phyloP scores from a whole-genome alignment of 768 basidiomycete species.

The Tulasnella sp. region DNA sequence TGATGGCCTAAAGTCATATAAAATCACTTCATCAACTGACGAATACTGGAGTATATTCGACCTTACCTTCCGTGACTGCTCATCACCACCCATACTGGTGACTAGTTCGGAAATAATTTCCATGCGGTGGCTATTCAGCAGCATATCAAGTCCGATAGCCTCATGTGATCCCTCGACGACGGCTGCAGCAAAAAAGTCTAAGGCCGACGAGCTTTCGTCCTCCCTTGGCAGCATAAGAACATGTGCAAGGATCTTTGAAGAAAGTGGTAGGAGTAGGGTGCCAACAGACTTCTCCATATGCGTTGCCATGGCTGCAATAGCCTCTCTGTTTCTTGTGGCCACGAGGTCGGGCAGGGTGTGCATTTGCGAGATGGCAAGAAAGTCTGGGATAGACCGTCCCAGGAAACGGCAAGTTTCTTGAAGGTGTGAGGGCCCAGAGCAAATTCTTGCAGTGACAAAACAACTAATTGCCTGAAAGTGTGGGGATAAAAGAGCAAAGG shows the following conservation, averaged over 20 bases:
- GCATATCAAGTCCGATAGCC: constrained; percentile 39
- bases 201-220: constrained; percentile 32
- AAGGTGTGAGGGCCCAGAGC: constrained; percentile 51
- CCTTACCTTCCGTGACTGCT: constrained; percentile 26
- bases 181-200: constrained; percentile 56
- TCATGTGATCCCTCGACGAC: constrained; percentile 44
- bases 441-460: constrained; percentile 52
- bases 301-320: constrained; percentile 53
- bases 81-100: constrained; percentile 66
- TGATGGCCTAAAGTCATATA: constrained; percentile 40
- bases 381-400: constrained; percentile 46
- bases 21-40: constrained; percentile 29
- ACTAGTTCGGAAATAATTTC: constrained; percentile 69
- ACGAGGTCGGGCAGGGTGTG: constrained; percentile 65
- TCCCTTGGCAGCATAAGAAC: constrained; percentile 59
- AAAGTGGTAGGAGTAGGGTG: constrained; percentile 48
- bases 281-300: constrained; percentile 43
- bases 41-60: neutral
- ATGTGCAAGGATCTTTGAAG: constrained; percentile 54
- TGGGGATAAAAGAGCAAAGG: constrained; percentile 61
- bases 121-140: constrained; percentile 57
- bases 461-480: constrained; percentile 60
- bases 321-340: constrained; percentile 48
- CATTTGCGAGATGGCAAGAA: constrained; percentile 54
- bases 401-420: constrained; percentile 63